Evolutionary conservation across 208 protist species (phyloP).

Genomic region (Crithidia thermophila): DNA sequence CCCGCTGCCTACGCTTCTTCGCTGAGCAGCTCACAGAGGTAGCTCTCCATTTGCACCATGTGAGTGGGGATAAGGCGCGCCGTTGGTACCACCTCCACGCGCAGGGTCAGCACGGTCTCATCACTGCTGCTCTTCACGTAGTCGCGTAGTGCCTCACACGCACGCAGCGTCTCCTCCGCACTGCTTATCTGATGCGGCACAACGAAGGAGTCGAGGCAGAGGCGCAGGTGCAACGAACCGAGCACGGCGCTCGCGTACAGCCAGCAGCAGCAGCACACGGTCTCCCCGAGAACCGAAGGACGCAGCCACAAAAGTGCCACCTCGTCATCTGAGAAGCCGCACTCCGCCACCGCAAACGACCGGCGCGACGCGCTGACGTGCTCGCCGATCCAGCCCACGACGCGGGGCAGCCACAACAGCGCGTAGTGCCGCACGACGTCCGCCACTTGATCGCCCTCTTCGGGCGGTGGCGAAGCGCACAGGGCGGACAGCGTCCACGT

Average conservation of each 20-base stretch:
- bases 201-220: slow-evolving; percentile 7
- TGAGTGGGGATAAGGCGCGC: slow-evolving; percentile 13
- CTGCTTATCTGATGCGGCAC: slow-evolving; percentile 13
- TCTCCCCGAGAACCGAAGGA: slow-evolving; percentile 7
- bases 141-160: slow-evolving; percentile 9
- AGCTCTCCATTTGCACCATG: slow-evolving; percentile 19
- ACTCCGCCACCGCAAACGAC: slow-evolving; percentile 9
- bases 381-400: slow-evolving; percentile 27
- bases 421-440: slow-evolving; percentile 22
- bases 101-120: not conserved
- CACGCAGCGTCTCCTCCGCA: slow-evolving; percentile 7
- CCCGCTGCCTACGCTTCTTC: not conserved
- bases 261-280: slow-evolving; percentile 25
- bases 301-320: not conserved
- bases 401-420: slow-evolving; percentile 30
- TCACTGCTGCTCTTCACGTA: not conserved
- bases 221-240: slow-evolving; percentile 20
- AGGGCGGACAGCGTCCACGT: not conserved
- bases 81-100: slow-evolving; percentile 5
- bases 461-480: not conserved
- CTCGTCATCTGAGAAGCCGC: slow-evolving; percentile 14
- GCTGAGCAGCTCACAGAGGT: slow-evolving; percentile 12
- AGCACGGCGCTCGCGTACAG: slow-evolving; percentile 28
- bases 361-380: slow-evolving; percentile 1
- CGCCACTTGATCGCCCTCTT: slow-evolving; percentile 4